Evolutionary conservation across 768 basidiomycete species (phyloP), one percentile per base, ranked within the genome.

Genomic region (Antrodiella citrinella): DNA sequence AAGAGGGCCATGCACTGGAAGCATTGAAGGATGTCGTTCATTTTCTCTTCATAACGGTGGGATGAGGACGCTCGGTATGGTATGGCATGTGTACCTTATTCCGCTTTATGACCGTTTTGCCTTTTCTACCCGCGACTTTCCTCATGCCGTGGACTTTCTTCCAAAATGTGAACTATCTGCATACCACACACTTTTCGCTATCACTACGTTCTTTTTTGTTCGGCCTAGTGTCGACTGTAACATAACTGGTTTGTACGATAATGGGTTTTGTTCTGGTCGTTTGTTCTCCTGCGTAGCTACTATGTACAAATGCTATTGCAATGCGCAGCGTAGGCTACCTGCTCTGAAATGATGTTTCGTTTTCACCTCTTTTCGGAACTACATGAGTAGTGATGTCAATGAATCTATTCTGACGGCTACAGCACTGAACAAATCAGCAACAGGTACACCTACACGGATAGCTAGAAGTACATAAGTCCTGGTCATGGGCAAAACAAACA

Each of bases 1-100:
- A 58, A 57, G 50, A 35, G 30, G 30, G 60, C 55, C 26, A 59
- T 62, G 57, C 50, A 56, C 48, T 58, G 52, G 54, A 48, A 51
- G 44, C 15, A 39, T 12, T 61, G 57, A 51, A 35, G 30, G 7
- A 35, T 7, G 30, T 35, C 30, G 30, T 35, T 35, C 30, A 35
- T 35, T 35, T 35, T 35, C 15, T 35, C 30, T 35, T 35, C 30
- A 15, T 35, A 35, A 35, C 30, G 7, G 30, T 35, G 30, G 30
- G 30, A 35, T 35, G 15, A 35, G 30, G 30, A 7, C 7, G 30
- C 30, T 35, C 30, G 7, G 30, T 35, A 35, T 35, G 30, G 30
- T 35, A 35, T 35, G 30, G 30, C 15, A 7, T 35, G 7, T 15
- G 7, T 35, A 35, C 30, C 30, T 35, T 35, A 35, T 35, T 35